Evolutionary conservation across 2,329 filamentous ascomycete species (phyloP), one percentile per base, ranked within the genome.

Genomic region (Colletotrichum coccodes): DNA sequence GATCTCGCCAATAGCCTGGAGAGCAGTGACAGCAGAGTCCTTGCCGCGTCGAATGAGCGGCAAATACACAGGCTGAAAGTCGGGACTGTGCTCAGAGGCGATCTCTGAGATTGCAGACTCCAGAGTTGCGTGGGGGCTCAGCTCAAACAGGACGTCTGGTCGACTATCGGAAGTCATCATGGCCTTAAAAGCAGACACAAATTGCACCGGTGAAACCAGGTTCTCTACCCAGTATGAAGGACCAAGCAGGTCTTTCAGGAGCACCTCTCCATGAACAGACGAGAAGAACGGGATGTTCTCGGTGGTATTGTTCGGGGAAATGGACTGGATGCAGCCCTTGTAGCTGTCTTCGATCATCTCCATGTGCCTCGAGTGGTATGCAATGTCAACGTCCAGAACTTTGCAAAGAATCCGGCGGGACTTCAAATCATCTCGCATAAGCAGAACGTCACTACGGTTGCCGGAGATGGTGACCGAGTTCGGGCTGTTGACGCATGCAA

Each of bases 351-450:
- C 77, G 4, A 84, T 75, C 1, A 76, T 65, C 23, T 73, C 73
- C 83, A 85, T 85, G 32, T 85, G 81, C 1, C 76, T 76, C 1
- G 83, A 85, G 66, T 85, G 83, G 49, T 85, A 85, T 1, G 83
- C 82, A 3, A 78, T 75, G 6, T 76, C 73, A 14, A 85, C 80
- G 2, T 76, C 71, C 8, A 85, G 75, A 1, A 79, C 64, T 5
- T 77, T 78, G 53, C 76, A 75, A 46, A 81, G 81, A 6, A 84
- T 69, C 0, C 69, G 74, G 40, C 73, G 76, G 0, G 65, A 62
- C 14, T 72, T 70, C 21, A 84, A 71, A 11, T 82, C 75, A 4
- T 73, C 70, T 4, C 75, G 73, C 52, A 83, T 75, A 6, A 64
- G 56, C 0, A 76, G 57, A 23, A 84, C 75, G 18, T 76, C 75